These are phyloP conservation scores for Solanum paucissectum DNA, from an alignment of 257 asterid genomes.

Conservation along the genomic window DNA sequence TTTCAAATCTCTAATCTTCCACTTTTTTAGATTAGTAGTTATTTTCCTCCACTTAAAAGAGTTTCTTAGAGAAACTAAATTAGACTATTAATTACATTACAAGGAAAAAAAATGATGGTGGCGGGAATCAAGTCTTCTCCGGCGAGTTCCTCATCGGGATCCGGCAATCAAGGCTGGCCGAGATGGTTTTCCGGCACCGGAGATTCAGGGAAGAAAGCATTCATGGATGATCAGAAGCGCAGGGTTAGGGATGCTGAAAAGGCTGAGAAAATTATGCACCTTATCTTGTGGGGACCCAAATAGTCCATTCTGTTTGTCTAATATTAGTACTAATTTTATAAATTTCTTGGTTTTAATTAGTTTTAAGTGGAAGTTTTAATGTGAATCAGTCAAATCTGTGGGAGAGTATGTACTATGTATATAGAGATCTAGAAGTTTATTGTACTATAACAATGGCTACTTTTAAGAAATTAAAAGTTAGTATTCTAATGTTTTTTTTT, in stretches of 20 bases:
- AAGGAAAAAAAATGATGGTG: neutral
- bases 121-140: neutral
- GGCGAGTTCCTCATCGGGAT: neutral
- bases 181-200: neutral
- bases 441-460: neutral
- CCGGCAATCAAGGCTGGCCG: neutral
- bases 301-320: neutral
- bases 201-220: neutral
- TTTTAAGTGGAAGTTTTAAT: neutral
- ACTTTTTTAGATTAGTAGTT: neutral
- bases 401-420: neutral
- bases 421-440: neutral
- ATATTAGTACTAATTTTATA: neutral
- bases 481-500: neutral
- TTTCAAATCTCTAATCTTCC: neutral
- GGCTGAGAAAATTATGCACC: conserved; percentile 3
- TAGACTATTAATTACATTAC: neutral
- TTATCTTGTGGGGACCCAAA: conserved; percentile 12
- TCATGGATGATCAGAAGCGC: conserved; percentile 5
- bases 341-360: neutral
- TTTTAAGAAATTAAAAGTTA: neutral
- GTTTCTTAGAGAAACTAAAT: neutral
- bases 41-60: neutral
- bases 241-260: conserved; percentile 5
- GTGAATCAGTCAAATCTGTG: neutral